phyloP scores from a whole-genome alignment of 306 rosid genomes.

The Arachis hypogaea region DNA sequence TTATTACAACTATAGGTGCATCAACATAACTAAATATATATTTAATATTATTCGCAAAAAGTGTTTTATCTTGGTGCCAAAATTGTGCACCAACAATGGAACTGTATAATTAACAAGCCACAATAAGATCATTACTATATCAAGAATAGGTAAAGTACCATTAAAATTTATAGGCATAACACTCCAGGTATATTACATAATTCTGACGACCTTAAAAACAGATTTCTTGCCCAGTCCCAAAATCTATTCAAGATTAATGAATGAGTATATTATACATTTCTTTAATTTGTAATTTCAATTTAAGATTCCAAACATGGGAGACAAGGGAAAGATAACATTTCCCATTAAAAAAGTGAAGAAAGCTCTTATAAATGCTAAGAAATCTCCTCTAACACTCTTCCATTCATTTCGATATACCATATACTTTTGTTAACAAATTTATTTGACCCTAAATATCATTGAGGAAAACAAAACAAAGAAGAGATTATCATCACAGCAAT shows the following conservation, averaged over 20 bases:
- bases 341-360: background rate
- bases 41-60: too few species aligned
- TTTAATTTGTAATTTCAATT: background rate
- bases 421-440: background rate
- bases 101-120: background rate
- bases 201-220: conserved; percentile 11
- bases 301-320: background rate
- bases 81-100: too few species aligned
- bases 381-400: conserved; percentile 7
- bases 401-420: conserved; percentile 5
- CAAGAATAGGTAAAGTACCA: background rate
- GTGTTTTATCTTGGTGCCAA: too few species aligned
- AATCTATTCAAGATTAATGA: conserved; percentile 14
- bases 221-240: background rate
- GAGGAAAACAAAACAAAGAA: conserved; percentile 9
- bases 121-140: background rate
- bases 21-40: too few species aligned
- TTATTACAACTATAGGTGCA: too few species aligned
- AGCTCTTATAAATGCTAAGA: background rate
- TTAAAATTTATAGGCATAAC: background rate
- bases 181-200: background rate
- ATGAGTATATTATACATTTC: background rate
- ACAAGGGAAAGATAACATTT: conserved; percentile 5
- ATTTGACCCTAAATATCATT: conserved; percentile 15
- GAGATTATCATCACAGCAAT: conserved; percentile 1